Base-by-base conservation (phyloP, 1,284 basidiomycete genomes). In the Tremellales sp. region DNA sequence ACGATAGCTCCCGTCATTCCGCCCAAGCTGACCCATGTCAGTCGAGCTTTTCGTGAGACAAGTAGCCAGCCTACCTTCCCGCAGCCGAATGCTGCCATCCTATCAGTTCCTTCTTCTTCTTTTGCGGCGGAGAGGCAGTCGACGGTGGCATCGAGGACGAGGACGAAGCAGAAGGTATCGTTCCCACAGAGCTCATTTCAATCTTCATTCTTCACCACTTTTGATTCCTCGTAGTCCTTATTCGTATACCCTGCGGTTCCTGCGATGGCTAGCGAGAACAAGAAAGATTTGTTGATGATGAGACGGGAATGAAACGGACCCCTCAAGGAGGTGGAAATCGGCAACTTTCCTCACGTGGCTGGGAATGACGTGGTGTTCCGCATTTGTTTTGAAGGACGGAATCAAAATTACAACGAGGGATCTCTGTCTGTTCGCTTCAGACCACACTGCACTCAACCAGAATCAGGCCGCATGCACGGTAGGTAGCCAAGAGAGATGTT, bases 1-100 rank as follows among this genome's bases (percentile, higher is more conserved):
- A 97, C 85, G 56, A 95, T 87, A 9, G 92, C 92, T 36, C 94
- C 95, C 65, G 90, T 90, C 93, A 98, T 97, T 21, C 94, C 94
- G 16, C 94, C 95, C 9, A 94, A 76, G 25, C 93, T 94, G 57
- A 54, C 48, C 46, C 16, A 14, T 21, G n/a, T 29, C 36, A 45
- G 36, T 13, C 44, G 26, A 53, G 32, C 24, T 24, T n/a, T n/a
- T n/a, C n/a, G n/a, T n/a, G n/a, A n/a, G n/a, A n/a, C n/a, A 8
- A 24, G 31, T 22, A 29, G 33, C 16, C 10, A n/a, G 76, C 85
- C 71, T 60, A 90, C 89, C 87, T 87, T 73, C 89, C 89, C 34
- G 86, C 88, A 13, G 86, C 76, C 53, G 89, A 85, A 63, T 92
- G 87, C 51, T 81, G 81, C 84, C 84, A 87, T 76, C 85, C 87